Evolutionary conservation across 2,329 filamentous ascomycete species (phyloP).

Genomic region (Zalaria obscura): DNA sequence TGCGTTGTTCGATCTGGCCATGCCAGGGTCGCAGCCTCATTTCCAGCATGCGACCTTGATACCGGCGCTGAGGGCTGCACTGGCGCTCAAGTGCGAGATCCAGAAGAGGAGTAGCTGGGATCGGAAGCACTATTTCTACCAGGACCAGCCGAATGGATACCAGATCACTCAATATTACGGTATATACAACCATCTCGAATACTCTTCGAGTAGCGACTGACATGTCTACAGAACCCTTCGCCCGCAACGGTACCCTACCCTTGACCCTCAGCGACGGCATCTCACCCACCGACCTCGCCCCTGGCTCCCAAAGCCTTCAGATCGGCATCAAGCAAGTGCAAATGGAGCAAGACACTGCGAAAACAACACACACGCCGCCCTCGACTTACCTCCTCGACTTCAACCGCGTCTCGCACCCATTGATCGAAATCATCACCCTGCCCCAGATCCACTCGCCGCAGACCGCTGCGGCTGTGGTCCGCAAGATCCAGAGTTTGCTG

Average conservation of each 20-base stretch:
- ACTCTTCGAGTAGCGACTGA: not conserved
- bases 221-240: slow-evolving; percentile 38
- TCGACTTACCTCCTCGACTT: slow-evolving; percentile 74
- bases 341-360: slow-evolving; percentile 95
- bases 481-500: slow-evolving; percentile 74
- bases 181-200: slow-evolving; percentile 8
- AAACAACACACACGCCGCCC: slow-evolving; percentile 67
- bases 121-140: slow-evolving; percentile 97
- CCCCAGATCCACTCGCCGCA: slow-evolving; percentile 78
- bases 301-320: slow-evolving; percentile 48
- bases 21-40: slow-evolving; percentile 74
- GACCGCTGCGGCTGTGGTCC: slow-evolving; percentile 76
- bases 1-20: slow-evolving; percentile 73
- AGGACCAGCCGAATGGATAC: slow-evolving; percentile 92
- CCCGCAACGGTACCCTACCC: slow-evolving; percentile 55
- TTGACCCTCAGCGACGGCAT: slow-evolving; percentile 68
- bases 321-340: slow-evolving; percentile 89
- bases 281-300: slow-evolving; percentile 54
- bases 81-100: slow-evolving; percentile 69
- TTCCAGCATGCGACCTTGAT: slow-evolving; percentile 76
- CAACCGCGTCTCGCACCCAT: slow-evolving; percentile 78
- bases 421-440: slow-evolving; percentile 89
- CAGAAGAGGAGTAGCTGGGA: slow-evolving; percentile 74
- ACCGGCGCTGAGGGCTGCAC: slow-evolving; percentile 77
- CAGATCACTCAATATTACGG: slow-evolving; percentile 95